Percentiles rank a stretch among this genome's conserved stretches.
These are phyloP conservation scores for Diphasiastrum complanatum DNA, from an alignment of 83 land plant species.

Conservation along the genomic window DNA sequence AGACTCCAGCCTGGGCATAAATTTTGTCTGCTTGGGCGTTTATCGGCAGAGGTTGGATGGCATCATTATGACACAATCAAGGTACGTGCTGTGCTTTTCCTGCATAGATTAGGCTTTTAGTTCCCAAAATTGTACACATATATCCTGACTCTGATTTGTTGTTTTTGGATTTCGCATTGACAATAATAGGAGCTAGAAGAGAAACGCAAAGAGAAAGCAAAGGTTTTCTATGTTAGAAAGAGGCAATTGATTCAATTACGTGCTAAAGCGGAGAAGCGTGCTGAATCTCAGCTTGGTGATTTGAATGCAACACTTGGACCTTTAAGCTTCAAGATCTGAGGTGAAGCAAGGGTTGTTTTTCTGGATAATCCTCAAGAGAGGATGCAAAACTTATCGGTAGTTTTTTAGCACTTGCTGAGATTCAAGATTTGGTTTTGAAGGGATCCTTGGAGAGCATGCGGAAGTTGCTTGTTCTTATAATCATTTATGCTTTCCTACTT, in stretches of 20 bases:
- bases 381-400: no score
- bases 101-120: not conserved
- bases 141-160: not conserved
- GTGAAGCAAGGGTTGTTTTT: no score
- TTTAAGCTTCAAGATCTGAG: no score
- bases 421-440: no score
- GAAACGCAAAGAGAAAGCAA: slow-evolving; percentile 27
- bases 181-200: slow-evolving; percentile 27
- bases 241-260: slow-evolving; percentile 24
- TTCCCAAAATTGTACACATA: not conserved
- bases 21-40: slow-evolving; percentile 23
- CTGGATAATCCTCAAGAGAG: no score
- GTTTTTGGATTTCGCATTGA: not conserved
- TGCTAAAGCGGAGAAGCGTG: no score
- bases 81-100: slow-evolving; percentile 19
- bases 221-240: slow-evolving; percentile 30
- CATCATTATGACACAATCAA: slow-evolving; percentile 27
- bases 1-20: slow-evolving; percentile 31
- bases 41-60: slow-evolving; percentile 31
- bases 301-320: no score
- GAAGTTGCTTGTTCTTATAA: no score
- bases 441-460: no score
- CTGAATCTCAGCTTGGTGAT: no score
- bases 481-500: no score
- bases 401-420: no score